phyloP scores from a whole-genome alignment of 140 eudicot genomes.

The Anethum foeniculum region DNA sequence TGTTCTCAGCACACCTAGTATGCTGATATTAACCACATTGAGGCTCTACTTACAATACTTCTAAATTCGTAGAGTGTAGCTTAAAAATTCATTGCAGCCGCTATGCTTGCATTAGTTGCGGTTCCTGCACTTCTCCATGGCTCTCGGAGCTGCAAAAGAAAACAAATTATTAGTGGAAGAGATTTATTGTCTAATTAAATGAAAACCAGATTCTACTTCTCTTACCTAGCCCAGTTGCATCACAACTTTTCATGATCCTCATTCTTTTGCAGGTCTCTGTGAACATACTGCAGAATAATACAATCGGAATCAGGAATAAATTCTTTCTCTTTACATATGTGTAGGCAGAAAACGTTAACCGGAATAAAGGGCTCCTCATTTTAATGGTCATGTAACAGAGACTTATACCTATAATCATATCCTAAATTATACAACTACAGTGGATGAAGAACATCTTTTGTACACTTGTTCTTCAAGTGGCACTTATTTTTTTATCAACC shows the following conservation, averaged over 20 bases:
- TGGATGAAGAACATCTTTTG: neutral
- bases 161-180: no score
- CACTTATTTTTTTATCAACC: neutral
- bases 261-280: slow-evolving; percentile 50
- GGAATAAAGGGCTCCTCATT: neutral
- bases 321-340: neutral
- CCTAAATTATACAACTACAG: no score
- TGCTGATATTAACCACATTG: neutral
- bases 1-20: neutral
- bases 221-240: slow-evolving; percentile 61
- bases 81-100: neutral
- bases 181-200: neutral
- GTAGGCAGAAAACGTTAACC: neutral
- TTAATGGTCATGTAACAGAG: neutral
- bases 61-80: neutral
- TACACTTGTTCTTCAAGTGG: neutral
- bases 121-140: slow-evolving; percentile 37
- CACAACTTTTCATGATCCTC: slow-evolving; percentile 67
- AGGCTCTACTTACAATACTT: neutral
- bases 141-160: slow-evolving; percentile 39
- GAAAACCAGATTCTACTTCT: neutral
- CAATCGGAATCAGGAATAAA: neutral
- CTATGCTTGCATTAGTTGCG: slow-evolving; percentile 20
- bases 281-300: slow-evolving; percentile 45
- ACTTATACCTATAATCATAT: neutral